These are phyloP conservation scores for Daldinia decipiens DNA, from an alignment of 495 filamentous ascomycete species.

Conservation along the genomic window DNA sequence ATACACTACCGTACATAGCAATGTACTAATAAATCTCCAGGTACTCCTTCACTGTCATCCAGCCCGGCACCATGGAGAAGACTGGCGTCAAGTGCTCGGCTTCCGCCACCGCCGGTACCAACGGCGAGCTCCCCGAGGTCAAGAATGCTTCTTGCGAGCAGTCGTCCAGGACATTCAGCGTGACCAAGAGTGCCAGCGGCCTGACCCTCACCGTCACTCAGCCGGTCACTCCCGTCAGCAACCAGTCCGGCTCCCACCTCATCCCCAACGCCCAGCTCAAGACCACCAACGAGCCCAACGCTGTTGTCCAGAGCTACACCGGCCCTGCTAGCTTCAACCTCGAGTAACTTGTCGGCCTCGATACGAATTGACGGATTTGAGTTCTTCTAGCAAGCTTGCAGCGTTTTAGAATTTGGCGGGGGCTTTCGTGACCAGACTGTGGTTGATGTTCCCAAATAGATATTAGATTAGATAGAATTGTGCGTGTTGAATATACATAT, in stretches of 20 bases:
- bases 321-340: background rate
- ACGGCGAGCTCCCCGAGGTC: background rate
- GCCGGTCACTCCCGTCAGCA: background rate
- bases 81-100: background rate
- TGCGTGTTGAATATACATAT: conserved; percentile 1
- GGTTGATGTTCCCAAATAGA: background rate
- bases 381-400: background rate
- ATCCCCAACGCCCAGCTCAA: background rate
- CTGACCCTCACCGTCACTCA: background rate
- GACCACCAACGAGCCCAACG: background rate
- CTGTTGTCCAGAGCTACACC: background rate
- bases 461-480: background rate
- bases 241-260: background rate
- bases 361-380: background rate
- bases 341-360: background rate
- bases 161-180: background rate
- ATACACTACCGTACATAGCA: background rate
- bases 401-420: background rate
- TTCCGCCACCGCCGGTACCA: background rate
- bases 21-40: background rate
- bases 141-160: background rate
- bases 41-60: background rate
- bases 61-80: background rate
- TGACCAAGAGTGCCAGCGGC: background rate
- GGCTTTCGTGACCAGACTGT: background rate